Percentiles rank a stretch among this genome's conserved stretches.
These are phyloP conservation scores for Monilinia vaccinii-corymbosi DNA, from an alignment of 2,329 filamentous ascomycete species.

Conservation along the genomic window DNA sequence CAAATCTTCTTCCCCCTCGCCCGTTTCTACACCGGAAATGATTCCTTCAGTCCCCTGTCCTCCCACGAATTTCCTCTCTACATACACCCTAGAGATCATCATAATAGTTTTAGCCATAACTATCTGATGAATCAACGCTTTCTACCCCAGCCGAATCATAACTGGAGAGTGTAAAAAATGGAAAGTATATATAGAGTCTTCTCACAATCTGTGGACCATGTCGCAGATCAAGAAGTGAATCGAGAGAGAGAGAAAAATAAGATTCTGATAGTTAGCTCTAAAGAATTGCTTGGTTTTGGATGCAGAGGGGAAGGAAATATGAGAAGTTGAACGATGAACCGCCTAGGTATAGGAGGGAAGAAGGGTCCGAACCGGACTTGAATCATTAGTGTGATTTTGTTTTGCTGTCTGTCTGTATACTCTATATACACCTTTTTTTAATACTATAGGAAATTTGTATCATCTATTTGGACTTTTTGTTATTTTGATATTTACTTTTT, in stretches of 20 bases:
- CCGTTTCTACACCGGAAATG: slow-evolving; percentile 10
- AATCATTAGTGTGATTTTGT: too few relatives aligned
- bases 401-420: not conserved
- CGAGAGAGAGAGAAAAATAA: not conserved
- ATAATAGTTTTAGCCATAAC: not conserved
- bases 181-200: not conserved
- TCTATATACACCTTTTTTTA: not conserved
- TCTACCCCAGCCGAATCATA: not conserved
- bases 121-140: not conserved
- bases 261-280: not conserved
- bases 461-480: not conserved
- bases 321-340: not conserved
- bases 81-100: not conserved
- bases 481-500: not conserved
- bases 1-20: too few relatives aligned
- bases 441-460: not conserved
- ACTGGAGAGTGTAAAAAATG: not conserved
- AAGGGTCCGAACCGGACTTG: not conserved
- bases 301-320: not conserved
- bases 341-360: not conserved
- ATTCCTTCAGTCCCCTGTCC: not conserved
- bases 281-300: not conserved
- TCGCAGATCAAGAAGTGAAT: not conserved
- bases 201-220: not conserved
- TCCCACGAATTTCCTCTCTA: not conserved